Evolutionary conservation across 2,329 filamentous ascomycete genomes (phyloP).

Genomic region (Fusarium newnesense): DNA sequence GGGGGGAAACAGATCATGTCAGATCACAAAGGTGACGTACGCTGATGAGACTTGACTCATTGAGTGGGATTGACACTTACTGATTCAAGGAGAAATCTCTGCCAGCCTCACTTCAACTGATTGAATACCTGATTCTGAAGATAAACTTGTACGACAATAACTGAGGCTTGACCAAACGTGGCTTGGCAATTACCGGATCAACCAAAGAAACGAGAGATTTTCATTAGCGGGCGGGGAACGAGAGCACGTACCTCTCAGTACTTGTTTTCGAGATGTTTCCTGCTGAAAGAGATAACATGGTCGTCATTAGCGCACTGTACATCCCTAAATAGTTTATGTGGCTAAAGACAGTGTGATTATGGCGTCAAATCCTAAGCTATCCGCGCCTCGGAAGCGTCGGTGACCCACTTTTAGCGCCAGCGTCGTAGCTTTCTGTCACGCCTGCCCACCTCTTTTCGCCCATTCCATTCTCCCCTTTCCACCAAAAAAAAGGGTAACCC

Average conservation of each 20-base stretch:
- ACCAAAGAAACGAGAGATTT: slow-evolving; percentile 26
- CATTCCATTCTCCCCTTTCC: slow-evolving; percentile 46
- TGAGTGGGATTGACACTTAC: slow-evolving; percentile 9
- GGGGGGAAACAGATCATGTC: not conserved
- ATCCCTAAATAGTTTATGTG: fast-evolving
- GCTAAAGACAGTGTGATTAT: not conserved
- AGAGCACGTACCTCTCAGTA: slow-evolving; percentile 39
- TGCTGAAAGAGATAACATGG: slow-evolving; percentile 7
- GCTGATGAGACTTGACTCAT: not conserved
- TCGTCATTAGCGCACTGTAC: slow-evolving; percentile 19
- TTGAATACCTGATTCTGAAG: slow-evolving; percentile 19
- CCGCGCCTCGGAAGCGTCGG: slow-evolving; percentile 14
- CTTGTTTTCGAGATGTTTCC: slow-evolving; percentile 37
- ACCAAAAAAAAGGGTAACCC: slow-evolving; percentile 50
- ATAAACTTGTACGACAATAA: slow-evolving; percentile 14
- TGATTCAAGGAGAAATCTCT: slow-evolving; percentile 4
- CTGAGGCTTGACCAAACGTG: slow-evolving; percentile 31
- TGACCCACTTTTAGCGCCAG: slow-evolving; percentile 30
- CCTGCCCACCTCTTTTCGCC: slow-evolving; percentile 45
- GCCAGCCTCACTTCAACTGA: not conserved
- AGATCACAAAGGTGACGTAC: not conserved
- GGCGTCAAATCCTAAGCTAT: not conserved
- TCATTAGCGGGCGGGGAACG: slow-evolving; percentile 12
- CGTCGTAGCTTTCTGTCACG: slow-evolving; percentile 42
- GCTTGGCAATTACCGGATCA: slow-evolving; percentile 26